Evolutionary conservation across 2,329 filamentous ascomycete species (phyloP).

Genomic region (Gnomoniopsis smithogilvyi): DNA sequence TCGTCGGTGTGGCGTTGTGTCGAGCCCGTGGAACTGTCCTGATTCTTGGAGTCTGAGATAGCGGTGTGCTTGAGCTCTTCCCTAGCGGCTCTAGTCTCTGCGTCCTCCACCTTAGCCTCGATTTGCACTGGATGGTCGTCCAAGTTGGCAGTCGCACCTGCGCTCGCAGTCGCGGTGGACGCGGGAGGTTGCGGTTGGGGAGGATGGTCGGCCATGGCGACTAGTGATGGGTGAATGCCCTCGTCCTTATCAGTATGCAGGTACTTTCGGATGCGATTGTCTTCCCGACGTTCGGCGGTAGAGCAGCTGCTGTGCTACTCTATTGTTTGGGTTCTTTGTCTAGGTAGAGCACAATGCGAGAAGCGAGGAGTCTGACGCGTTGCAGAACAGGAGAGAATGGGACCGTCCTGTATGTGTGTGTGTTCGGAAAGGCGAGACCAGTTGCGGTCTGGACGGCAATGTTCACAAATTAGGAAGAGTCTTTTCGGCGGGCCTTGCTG

Average conservation of each 20-base stretch:
- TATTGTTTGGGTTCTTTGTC: neutral
- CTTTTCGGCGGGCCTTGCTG: neutral
- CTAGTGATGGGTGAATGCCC: neutral
- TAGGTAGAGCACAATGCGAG: neutral
- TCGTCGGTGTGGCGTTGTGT: constrained; percentile 20
- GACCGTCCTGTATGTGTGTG: neutral
- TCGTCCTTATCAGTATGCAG: neutral
- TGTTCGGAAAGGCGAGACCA: neutral
- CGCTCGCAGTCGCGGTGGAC: constrained; percentile 26
- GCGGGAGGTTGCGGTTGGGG: constrained; percentile 2
- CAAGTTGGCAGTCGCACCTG: constrained; percentile 8
- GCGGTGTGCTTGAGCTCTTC: constrained; percentile 63
- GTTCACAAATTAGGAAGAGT: neutral
- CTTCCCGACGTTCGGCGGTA: neutral
- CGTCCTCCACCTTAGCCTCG: constrained; percentile 50
- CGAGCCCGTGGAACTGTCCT: constrained; percentile 23
- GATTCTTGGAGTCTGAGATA: constrained; percentile 50
- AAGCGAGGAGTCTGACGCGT: neutral
- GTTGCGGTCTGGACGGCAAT: neutral
- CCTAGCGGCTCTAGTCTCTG: constrained; percentile 60
- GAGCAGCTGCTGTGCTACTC: constrained; percentile 1
- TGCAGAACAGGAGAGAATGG: neutral
- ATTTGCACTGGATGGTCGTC: constrained; percentile 26
- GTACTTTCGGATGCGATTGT: neutral
- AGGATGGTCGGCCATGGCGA: constrained; percentile 12